phyloP scores from a whole-genome alignment of 257 asterid genomes.

The Plectranthus barbatus region DNA sequence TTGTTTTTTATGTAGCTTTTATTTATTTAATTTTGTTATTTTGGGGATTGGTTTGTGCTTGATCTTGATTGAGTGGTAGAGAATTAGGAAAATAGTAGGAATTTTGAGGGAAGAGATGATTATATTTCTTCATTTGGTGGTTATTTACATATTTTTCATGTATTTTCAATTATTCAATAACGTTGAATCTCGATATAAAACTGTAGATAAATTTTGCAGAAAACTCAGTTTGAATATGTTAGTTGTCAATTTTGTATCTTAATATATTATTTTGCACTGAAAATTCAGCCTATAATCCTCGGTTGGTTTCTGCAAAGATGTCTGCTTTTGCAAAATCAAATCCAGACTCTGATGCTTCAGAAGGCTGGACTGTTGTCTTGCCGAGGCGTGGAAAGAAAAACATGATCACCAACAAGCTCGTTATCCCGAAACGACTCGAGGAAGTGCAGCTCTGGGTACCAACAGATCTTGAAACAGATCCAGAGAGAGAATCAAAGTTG shows the following conservation, averaged over 20 bases:
- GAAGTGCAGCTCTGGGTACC: slow-evolving; percentile 59
- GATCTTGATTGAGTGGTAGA: too few relatives aligned
- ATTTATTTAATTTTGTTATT: too few relatives aligned
- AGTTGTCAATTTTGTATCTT: too few relatives aligned
- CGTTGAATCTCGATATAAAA: too few relatives aligned
- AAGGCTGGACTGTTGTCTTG: slow-evolving; percentile 69
- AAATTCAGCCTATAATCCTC: background rate
- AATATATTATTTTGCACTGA: background rate
- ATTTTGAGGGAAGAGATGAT: too few relatives aligned
- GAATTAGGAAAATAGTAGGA: too few relatives aligned
- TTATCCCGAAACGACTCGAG: slow-evolving; percentile 19
- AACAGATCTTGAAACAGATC: slow-evolving; percentile 33
- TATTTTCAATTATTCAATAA: too few relatives aligned
- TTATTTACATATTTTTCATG: too few relatives aligned
- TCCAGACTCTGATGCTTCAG: slow-evolving; percentile 20
- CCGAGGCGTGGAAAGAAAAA: slow-evolving; percentile 60
- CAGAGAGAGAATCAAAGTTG: slow-evolving; percentile 49
- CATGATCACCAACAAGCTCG: slow-evolving; percentile 11
- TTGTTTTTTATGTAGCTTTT: too few relatives aligned
- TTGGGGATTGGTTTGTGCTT: too few relatives aligned
- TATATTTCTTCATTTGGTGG: too few relatives aligned
- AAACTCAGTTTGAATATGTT: too few relatives aligned
- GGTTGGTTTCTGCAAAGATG: slow-evolving; percentile 17
- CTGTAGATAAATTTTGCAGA: background rate
- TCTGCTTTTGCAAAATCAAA: slow-evolving; percentile 25